Evolutionary conservation across 108 stramenopile genomes (phyloP).

Genomic region (Parietichytrium sp.): DNA sequence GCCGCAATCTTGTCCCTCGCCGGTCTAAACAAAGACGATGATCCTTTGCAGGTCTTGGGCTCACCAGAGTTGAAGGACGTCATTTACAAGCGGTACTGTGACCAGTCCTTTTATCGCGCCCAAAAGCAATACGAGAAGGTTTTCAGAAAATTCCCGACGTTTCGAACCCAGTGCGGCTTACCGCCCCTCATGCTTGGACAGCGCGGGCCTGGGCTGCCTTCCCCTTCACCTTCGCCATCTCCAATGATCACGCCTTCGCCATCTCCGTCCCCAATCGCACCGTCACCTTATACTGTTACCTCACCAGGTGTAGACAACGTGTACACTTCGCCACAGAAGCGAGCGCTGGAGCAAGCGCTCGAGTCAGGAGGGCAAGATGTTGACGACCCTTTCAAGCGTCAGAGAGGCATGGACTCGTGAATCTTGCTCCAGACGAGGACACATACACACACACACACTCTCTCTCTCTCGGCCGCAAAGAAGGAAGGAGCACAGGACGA

Average conservation of each 20-base stretch:
- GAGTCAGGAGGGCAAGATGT: too few relatives aligned
- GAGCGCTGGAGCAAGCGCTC: not conserved
- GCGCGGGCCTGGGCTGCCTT: not conserved
- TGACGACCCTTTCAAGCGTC: too few relatives aligned
- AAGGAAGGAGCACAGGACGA: not conserved
- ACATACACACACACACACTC: not conserved
- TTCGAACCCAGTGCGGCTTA: slow-evolving; percentile 31
- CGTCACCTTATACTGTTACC: not conserved
- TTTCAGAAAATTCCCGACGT: not conserved
- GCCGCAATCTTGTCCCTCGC: not conserved
- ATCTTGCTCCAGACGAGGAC: not conserved
- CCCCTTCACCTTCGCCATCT: slow-evolving; percentile 23
- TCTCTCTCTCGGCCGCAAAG: not conserved
- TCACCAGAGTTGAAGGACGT: slow-evolving; percentile 33
- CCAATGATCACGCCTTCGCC: slow-evolving; percentile 14
- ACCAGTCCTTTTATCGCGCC: not conserved
- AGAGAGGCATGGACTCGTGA: not conserved
- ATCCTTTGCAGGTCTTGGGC: not conserved
- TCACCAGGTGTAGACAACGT: not conserved
- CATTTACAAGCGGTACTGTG: slow-evolving; percentile 3
- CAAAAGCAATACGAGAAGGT: slow-evolving; percentile 25
- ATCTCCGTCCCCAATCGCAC: slow-evolving; percentile 34
- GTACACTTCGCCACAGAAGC: not conserved
- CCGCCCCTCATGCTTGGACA: not conserved
- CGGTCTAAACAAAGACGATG: not conserved